Percentiles rank a stretch among this genome's conserved stretches.
Evolutionary conservation across 352 stramenopile species (phyloP).

Genomic region (Phytophthora pistaciae): DNA sequence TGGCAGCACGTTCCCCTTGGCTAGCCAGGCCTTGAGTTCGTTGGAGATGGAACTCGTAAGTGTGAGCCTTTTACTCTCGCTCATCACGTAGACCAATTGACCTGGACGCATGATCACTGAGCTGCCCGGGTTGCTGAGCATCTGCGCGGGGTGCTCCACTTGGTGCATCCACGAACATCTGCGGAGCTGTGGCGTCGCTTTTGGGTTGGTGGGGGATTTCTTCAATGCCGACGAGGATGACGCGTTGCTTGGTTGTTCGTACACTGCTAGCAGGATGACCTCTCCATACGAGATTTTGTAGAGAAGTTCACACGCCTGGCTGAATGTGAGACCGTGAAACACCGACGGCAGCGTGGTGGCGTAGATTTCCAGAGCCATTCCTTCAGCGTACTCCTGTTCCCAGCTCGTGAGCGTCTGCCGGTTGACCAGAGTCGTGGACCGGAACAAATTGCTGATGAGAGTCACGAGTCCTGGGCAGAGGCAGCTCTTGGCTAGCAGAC

Average conservation of each 20-base stretch:
- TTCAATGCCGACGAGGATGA: background rate
- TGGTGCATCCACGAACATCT: slow-evolving; percentile 29
- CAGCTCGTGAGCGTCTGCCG: slow-evolving; percentile 36
- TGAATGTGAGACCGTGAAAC: slow-evolving; percentile 64
- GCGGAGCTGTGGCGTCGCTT: slow-evolving; percentile 25
- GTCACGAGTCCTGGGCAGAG: slow-evolving; percentile 66
- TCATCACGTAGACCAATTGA: slow-evolving; percentile 75
- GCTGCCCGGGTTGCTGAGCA: slow-evolving; percentile 63
- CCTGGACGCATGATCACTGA: slow-evolving; percentile 48
- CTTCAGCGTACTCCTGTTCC: slow-evolving; percentile 64
- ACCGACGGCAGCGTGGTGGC: slow-evolving; percentile 51
- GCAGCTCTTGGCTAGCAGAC: slow-evolving; percentile 70
- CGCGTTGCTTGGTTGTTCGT: slow-evolving; percentile 28
- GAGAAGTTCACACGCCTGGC: slow-evolving; percentile 55
- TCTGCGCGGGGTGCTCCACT: slow-evolving; percentile 25
- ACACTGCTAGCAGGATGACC: slow-evolving; percentile 63
- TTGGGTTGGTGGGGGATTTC: background rate
- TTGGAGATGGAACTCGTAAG: slow-evolving; percentile 51
- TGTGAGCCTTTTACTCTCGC: slow-evolving; percentile 70
- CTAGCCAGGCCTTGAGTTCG: slow-evolving; percentile 56
- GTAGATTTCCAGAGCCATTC: slow-evolving; percentile 69
- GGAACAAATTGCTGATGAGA: slow-evolving; percentile 72
- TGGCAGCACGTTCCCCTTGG: slow-evolving; percentile 48
- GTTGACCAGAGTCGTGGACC: slow-evolving; percentile 47
- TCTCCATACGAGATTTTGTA: slow-evolving; percentile 70